Percentiles rank a stretch among this genome's conserved stretches.
phyloP scores from a whole-genome alignment of 495 filamentous ascomycete genomes.

The Penicillium coprophilum region DNA sequence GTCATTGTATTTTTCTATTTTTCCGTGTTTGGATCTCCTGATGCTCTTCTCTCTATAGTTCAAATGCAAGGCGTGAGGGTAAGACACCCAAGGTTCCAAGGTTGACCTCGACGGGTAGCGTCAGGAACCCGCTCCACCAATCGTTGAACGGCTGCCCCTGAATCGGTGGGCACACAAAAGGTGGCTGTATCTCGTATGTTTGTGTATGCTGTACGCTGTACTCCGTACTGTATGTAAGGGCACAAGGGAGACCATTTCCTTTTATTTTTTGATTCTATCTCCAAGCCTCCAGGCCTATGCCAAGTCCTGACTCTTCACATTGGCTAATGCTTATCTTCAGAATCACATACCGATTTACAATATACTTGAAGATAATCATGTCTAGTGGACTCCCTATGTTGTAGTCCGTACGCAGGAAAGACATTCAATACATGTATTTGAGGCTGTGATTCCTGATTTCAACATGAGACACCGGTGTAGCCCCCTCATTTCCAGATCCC shows the following conservation, averaged over 20 bases:
- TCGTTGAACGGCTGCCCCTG: constrained; percentile 24
- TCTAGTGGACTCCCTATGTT: too few species aligned
- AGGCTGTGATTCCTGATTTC: constrained; percentile 4
- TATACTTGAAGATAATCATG: too few species aligned
- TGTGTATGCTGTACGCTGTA: not conserved
- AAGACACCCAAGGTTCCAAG: too few species aligned
- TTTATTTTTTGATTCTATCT: not conserved
- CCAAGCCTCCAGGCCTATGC: not conserved
- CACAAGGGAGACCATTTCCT: not conserved
- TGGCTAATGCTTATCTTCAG: constrained; percentile 9
- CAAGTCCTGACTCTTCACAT: constrained; percentile 1
- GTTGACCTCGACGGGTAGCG: constrained; percentile 17
- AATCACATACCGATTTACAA: too few species aligned
- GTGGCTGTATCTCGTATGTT: constrained; percentile 14
- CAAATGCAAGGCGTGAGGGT: constrained; percentile 19
- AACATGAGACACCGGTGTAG: constrained; percentile 22
- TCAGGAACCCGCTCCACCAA: constrained; percentile 38
- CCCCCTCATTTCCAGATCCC: constrained; percentile 15
- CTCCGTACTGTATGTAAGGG: constrained; percentile 4
- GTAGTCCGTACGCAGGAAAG: not conserved
- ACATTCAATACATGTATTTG: not conserved
- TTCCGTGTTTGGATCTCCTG: not conserved
- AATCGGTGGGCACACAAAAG: constrained; percentile 4
- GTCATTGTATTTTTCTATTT: not conserved
- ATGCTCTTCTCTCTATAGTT: too few species aligned